A percentile compares a stretch with the other conserved stretches of the same genome.
phyloP scores from a whole-genome alignment of 2,329 filamentous ascomycete genomes.

The Fusarium coffeatum region DNA sequence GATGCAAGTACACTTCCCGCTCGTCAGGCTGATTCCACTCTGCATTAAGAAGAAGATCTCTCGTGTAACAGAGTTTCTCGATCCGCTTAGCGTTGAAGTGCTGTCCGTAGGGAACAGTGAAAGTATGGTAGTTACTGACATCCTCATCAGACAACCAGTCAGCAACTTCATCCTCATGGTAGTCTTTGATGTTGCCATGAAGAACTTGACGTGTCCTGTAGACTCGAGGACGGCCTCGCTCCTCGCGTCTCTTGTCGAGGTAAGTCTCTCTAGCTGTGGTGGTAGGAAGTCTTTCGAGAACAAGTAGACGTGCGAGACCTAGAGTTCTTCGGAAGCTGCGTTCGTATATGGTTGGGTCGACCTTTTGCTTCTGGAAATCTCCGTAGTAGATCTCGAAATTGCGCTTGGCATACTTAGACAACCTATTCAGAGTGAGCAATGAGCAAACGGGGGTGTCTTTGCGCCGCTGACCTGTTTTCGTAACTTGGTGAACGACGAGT shows the following conservation, averaged over 20 bases:
- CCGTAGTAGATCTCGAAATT: conserved; percentile 89
- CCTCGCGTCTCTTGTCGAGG: conserved; percentile 73
- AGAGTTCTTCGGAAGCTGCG: conserved; percentile 80
- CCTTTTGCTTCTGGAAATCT: conserved; percentile 75
- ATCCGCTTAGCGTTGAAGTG: conserved; percentile 75
- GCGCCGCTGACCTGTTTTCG: conserved; percentile 71
- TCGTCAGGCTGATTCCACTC: conserved; percentile 86
- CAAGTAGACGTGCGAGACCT: conserved; percentile 81
- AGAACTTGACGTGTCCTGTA: conserved; percentile 53
- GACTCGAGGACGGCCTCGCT: conserved; percentile 75
- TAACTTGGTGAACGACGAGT: conserved; percentile 85
- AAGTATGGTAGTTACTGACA: conserved; percentile 82
- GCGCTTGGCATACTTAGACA: conserved; percentile 86
- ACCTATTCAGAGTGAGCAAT: conserved; percentile 33
- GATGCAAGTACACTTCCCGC: conserved; percentile 80
- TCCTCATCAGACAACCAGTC: conserved; percentile 85
- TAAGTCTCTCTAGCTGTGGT: conserved; percentile 76
- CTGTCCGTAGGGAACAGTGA: conserved; percentile 75
- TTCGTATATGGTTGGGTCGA: conserved; percentile 90
- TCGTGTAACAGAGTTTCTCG: conserved; percentile 83
- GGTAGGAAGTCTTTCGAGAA: conserved; percentile 82
- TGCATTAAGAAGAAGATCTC: conserved; percentile 83
- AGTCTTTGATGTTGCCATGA: conserved; percentile 80
- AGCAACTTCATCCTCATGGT: conserved; percentile 81
- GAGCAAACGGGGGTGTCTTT: not conserved